These are phyloP conservation scores for Aspergillus melleus DNA, from an alignment of 2,329 filamentous ascomycete genomes.

Conservation along the genomic window DNA sequence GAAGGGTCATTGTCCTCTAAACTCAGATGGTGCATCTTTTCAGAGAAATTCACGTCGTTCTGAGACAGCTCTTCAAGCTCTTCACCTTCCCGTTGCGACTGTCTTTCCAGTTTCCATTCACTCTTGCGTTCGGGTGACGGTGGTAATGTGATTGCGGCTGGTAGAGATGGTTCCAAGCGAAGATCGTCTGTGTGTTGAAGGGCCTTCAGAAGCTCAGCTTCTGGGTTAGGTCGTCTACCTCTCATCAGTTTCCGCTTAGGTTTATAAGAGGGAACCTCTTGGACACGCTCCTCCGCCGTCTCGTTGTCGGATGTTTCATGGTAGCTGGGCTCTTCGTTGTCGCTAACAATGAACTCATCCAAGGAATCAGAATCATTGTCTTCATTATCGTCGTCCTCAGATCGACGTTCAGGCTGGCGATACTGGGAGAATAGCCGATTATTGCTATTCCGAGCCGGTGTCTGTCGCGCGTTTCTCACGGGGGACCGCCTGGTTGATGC, in stretches of 20 bases:
- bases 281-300: constrained; percentile 24
- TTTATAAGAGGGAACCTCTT: constrained; percentile 21
- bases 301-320: constrained; percentile 34
- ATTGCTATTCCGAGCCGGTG: constrained; percentile 11
- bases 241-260: constrained; percentile 35
- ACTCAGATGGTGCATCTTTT: constrained; percentile 22
- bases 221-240: constrained; percentile 31
- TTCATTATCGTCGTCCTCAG: constrained; percentile 26
- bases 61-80: constrained; percentile 17
- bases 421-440: constrained; percentile 17
- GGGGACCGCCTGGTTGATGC: constrained; percentile 21
- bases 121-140: constrained; percentile 15
- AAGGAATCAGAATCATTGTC: constrained; percentile 39
- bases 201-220: constrained; percentile 16
- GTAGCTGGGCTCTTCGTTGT: constrained; percentile 40
- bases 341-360: constrained; percentile 43
- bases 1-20: constrained; percentile 24
- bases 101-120: constrained; percentile 21
- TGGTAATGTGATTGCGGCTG: constrained; percentile 18
- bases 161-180: constrained; percentile 21
- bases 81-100: constrained; percentile 13
- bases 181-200: constrained; percentile 16
- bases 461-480: constrained; percentile 16
- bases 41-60: constrained; percentile 21
- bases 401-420: constrained; percentile 18